Evolutionary conservation across 768 basidiomycete species (phyloP), one percentile per base, ranked within the genome.

Genomic region (Xerocomellus intermedius): DNA sequence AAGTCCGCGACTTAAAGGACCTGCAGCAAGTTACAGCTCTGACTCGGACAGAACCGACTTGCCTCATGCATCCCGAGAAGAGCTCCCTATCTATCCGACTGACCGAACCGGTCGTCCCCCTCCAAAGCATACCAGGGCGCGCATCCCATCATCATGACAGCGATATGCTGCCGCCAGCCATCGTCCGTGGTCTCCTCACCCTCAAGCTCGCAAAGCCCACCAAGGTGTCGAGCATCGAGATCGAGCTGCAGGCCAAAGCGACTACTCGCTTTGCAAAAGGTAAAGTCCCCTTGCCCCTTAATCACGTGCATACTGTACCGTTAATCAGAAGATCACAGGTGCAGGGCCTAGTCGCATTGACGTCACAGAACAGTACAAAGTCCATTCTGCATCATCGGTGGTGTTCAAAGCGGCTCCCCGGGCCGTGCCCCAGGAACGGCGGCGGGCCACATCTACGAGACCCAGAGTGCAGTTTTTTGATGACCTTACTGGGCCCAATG

Each of bases 251-350:
- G 42, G 94, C 90, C 3, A 87, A 77, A 55, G 78, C 86, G 3
- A 73, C 78, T 22, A 89, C 86, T 5, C 80, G 84, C 36, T 97
- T 93, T 87, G 85, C 88, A 2, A 94, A 97, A 80, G 91, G 95
- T 94, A 56, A 48, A 79, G 67, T 35, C 38, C 38, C 14, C 42
- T 4, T 41, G 14, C 5, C 30, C 21, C 43, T 35, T 9, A 3
- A 16, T 50, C 43, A 35, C 26, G 28, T 43, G 52, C n/a, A 4
- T 7, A 14, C 5, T 30, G 9, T 39, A 38, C 10, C 12, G 44
- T 17, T 54, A 9, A 59, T 30, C 7, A 3, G 5, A 13, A n/a
- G 43, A 16, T 38, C 39, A 37, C 64, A 74, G 83, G 81, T 45
- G 79, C 88, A 56, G 94, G 91, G 55, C 82, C 86, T 21, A 78